Evolutionary conservation across 495 filamentous ascomycete species (phyloP).

Genomic region (Hypoxylon lienhwacheense): DNA sequence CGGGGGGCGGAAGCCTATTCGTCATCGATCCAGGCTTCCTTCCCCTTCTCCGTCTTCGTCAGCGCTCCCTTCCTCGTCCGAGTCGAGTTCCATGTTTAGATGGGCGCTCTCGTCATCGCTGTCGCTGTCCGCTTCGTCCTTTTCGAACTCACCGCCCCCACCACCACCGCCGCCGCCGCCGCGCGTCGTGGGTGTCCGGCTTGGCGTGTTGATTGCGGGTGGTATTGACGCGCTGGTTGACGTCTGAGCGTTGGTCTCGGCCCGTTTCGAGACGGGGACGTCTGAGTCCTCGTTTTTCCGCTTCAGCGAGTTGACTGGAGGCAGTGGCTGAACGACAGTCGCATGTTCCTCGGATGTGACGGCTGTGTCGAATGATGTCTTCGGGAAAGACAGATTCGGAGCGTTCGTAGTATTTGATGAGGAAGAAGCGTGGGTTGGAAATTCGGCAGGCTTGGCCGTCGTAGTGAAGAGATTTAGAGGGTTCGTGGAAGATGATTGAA

Average conservation of each 20-base stretch:
- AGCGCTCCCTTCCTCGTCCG: slow-evolving; percentile 35
- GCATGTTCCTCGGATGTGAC: slow-evolving; percentile 19
- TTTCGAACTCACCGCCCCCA: too few relatives aligned
- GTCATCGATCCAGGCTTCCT: slow-evolving; percentile 35
- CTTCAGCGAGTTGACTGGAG: slow-evolving; percentile 39
- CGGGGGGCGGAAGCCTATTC: slow-evolving; percentile 27
- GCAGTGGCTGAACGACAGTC: slow-evolving; percentile 11
- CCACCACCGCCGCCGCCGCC: too few relatives aligned
- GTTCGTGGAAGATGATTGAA: slow-evolving; percentile 1
- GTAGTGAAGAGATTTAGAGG: background rate
- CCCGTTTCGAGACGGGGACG: slow-evolving; percentile 28
- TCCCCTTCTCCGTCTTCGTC: slow-evolving; percentile 41
- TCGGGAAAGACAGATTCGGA: slow-evolving; percentile 24
- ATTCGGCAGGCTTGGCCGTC: slow-evolving; percentile 1
- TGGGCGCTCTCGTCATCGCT: slow-evolving; percentile 47
- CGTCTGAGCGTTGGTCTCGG: slow-evolving; percentile 29
- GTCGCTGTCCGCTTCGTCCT: slow-evolving; percentile 14
- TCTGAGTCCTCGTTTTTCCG: slow-evolving; percentile 46
- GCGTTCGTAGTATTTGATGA: background rate
- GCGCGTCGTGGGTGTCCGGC: background rate
- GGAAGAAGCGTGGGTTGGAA: background rate
- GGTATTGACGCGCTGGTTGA: background rate
- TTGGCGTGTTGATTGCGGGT: slow-evolving; percentile 3
- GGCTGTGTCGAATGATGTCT: slow-evolving; percentile 17
- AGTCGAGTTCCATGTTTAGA: slow-evolving; percentile 45